Evolutionary conservation across 2,329 filamentous ascomycete genomes (phyloP).

Genomic region (Talaromyces rugulosus): DNA sequence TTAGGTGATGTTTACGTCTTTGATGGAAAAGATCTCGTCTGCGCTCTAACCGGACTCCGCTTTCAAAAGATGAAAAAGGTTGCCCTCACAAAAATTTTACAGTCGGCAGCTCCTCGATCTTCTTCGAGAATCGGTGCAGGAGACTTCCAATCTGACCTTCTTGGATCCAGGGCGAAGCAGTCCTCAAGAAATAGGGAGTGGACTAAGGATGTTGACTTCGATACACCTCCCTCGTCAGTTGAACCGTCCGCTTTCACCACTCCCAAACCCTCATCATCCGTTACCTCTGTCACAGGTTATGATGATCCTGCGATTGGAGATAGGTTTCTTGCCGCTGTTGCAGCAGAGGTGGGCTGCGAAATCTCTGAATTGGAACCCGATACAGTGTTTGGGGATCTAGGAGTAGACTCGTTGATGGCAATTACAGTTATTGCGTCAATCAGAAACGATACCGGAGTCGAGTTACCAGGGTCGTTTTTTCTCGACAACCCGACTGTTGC

Average conservation of each 20-base stretch:
- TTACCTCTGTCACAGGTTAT: neutral
- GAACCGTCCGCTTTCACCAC: neutral
- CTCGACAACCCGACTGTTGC: constrained; percentile 50
- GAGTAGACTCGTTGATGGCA: constrained; percentile 31
- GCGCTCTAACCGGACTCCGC: constrained; percentile 1
- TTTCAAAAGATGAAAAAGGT: constrained; percentile 12
- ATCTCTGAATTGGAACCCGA: constrained; percentile 27
- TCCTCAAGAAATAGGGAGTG: neutral
- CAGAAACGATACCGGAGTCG: constrained; percentile 42
- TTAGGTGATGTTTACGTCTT: constrained; percentile 55
- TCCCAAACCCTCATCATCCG: neutral
- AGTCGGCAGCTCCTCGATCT: neutral
- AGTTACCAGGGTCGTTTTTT: constrained; percentile 53
- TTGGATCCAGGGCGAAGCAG: neutral
- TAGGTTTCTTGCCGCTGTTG: constrained; percentile 24
- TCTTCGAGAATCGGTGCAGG: neutral
- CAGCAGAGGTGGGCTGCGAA: constrained; percentile 30
- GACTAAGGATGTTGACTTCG: neutral
- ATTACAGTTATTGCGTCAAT: constrained; percentile 26
- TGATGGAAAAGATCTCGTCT: constrained; percentile 7
- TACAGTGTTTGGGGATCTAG: constrained; percentile 18
- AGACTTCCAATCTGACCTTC: neutral
- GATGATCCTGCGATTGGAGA: neutral
- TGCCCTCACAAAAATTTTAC: neutral
- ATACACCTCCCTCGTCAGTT: neutral